These are phyloP conservation scores for Carex littledalei DNA, from an alignment of 176 grass and related monocot genomes.

Conservation along the genomic window DNA sequence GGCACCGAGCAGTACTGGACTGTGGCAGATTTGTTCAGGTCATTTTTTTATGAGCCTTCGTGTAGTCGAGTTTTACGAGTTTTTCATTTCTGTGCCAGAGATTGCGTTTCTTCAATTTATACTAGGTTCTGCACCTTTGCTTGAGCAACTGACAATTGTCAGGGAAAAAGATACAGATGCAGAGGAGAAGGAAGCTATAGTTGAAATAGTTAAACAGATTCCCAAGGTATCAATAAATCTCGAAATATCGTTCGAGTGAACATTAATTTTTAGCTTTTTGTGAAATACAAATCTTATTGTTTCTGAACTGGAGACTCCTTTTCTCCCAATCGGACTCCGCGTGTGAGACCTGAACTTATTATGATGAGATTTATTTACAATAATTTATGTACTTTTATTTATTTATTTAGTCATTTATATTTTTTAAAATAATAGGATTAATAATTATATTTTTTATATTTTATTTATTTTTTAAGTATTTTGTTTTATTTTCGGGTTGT, in stretches of 20 bases:
- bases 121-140: neutral
- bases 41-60: constrained; percentile 4
- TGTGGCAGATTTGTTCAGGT: neutral
- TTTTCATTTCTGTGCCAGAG: neutral
- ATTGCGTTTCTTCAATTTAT: constrained; percentile 10
- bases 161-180: neutral
- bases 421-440: no score
- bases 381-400: no score
- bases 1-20: neutral
- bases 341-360: no score
- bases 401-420: no score
- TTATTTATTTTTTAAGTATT: no score
- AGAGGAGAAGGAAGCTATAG: neutral
- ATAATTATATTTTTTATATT: no score
- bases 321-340: no score
- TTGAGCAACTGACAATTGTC: constrained; percentile 7
- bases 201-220: neutral
- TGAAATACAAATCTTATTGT: neutral
- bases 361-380: no score
- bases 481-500: no score
- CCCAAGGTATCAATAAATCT: constrained; percentile 8
- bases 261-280: neutral
- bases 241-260: constrained; percentile 1
- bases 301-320: no score
- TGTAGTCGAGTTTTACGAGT: neutral